phyloP scores from a whole-genome alignment of 768 basidiomycete genomes.

The Psilocybe cubensis region DNA sequence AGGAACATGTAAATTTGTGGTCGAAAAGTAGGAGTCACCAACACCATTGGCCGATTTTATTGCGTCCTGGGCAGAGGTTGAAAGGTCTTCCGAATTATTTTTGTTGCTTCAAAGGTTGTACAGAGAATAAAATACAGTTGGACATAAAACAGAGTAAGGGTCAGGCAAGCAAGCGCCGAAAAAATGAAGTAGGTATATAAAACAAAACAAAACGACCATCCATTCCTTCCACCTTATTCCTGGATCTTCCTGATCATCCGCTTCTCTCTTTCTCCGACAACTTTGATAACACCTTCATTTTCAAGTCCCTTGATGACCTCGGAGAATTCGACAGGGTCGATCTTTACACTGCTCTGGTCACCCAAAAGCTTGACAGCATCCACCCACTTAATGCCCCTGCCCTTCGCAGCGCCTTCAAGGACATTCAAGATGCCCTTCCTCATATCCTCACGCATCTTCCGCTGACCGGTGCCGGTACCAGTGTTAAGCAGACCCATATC shows the following conservation, averaged over 20 bases:
- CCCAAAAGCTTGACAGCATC: constrained; percentile 81
- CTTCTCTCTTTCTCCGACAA: constrained; percentile 86
- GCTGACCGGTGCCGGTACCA: constrained; percentile 86
- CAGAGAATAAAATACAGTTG: not conserved
- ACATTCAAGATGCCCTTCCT: constrained; percentile 76
- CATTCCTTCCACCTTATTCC: not conserved
- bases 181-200: constrained; percentile 4
- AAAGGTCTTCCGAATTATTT: not conserved
- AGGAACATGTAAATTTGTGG: constrained; percentile 34
- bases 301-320: constrained; percentile 79
- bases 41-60: no score
- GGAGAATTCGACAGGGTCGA: constrained; percentile 80
- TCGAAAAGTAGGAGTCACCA: constrained; percentile 8
- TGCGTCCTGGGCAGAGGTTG: no score
- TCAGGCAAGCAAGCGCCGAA: constrained; percentile 1
- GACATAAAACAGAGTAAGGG: not conserved
- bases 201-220: not conserved
- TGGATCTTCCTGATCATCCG: constrained; percentile 79
- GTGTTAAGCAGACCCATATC: constrained; percentile 96
- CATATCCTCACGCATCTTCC: constrained; percentile 89
- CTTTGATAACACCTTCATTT: constrained; percentile 85
- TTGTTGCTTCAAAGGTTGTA: not conserved
- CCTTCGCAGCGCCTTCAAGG: constrained; percentile 54
- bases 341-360: constrained; percentile 81
- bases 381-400: constrained; percentile 74